Evolutionary conservation across 2,329 filamentous ascomycete genomes (phyloP), one percentile per base, ranked within the genome.

Genomic region (Cordyceps cateniannulata): DNA sequence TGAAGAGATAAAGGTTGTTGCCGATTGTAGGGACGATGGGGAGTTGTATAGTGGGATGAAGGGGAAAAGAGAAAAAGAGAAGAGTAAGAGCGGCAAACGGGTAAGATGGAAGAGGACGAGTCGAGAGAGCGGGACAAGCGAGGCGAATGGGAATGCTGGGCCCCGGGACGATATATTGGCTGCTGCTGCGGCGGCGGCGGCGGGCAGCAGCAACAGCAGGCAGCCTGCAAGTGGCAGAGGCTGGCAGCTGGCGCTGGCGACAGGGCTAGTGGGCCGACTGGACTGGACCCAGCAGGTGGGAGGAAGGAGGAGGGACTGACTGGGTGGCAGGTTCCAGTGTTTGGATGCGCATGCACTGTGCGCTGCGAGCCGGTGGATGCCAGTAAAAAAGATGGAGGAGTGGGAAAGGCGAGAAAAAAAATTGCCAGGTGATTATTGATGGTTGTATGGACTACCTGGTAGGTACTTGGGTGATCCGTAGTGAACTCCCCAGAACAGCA

Each of bases 261-360:
- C 54, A 57, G 54, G 53, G 53, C 53, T 56, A 42, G 53, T 56
- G 40, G 53, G 25, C n/a, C 29, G 29, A 40, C 38, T 18, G 32
- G 32, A 35, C 32, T 35, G 32, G 32, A 35, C 32, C 32, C 10
- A 12, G 32, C 8, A 35, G 32, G 32, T 35, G 32, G 32, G 32
- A 35, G 32, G 32, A 9, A 10, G 29, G 29, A 32, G 29, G 29
- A 2, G 29, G 29, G 2, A 32, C 8, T 32, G 29, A 10, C 29
- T 9, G 29, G 29, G 29, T 35, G 38, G 16, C 38, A 42, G 38
- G 38, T 56, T 56, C 53, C 53, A 56, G 53, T 56, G 25, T 44
- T 42, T 53, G 38, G 38, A 38, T 40, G 49, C 25, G 29, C 20
- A 22, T 50, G 48, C 48, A 50, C 27, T 29, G 52, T 55, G 52